These are phyloP conservation scores for Globisporangium solare DNA, from an alignment of 352 stramenopile species.

Conservation along the genomic window DNA sequence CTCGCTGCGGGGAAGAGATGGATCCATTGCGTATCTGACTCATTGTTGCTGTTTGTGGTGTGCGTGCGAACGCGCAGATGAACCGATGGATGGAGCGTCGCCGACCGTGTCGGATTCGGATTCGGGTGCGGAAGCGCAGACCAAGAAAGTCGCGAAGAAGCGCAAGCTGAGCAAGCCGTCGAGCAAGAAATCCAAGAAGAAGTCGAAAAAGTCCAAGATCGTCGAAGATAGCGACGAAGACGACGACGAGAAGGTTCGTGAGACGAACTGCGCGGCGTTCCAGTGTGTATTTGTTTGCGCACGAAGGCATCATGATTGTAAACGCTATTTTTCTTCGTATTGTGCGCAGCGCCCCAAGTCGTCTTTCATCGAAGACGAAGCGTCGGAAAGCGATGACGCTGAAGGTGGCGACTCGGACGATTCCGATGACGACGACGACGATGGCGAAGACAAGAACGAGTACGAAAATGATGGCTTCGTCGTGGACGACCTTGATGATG, in stretches of 20 bases:
- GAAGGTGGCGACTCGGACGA: slow-evolving; percentile 55
- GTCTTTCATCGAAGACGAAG: slow-evolving; percentile 86
- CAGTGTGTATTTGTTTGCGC: not conserved
- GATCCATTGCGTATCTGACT: not conserved
- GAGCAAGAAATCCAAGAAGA: slow-evolving; percentile 43
- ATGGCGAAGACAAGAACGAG: slow-evolving; percentile 83
- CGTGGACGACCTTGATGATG: slow-evolving; percentile 76
- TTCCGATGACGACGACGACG: slow-evolving; percentile 78
- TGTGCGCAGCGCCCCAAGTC: slow-evolving; percentile 61
- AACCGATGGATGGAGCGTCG: slow-evolving; percentile 61
- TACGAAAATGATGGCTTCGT: slow-evolving; percentile 89
- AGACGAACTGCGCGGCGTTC: not conserved
- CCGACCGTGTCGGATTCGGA: slow-evolving; percentile 85
- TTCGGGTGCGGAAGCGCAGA: slow-evolving; percentile 51
- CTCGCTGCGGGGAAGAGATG: not conserved
- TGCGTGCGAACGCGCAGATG: slow-evolving; percentile 29
- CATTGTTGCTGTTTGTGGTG: not conserved
- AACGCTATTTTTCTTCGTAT: slow-evolving; percentile 5
- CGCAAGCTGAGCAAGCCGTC: slow-evolving; percentile 50
- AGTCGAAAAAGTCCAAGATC: slow-evolving; percentile 62
- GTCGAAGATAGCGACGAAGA: slow-evolving; percentile 58
- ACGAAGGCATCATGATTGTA: slow-evolving; percentile 4
- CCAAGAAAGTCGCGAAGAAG: slow-evolving; percentile 48
- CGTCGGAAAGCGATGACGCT: slow-evolving; percentile 83
- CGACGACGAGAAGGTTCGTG: slow-evolving; percentile 48